These are phyloP conservation scores for Sanghuangporus baumii DNA, from an alignment of 1,284 basidiomycete genomes.

Conservation along the genomic window DNA sequence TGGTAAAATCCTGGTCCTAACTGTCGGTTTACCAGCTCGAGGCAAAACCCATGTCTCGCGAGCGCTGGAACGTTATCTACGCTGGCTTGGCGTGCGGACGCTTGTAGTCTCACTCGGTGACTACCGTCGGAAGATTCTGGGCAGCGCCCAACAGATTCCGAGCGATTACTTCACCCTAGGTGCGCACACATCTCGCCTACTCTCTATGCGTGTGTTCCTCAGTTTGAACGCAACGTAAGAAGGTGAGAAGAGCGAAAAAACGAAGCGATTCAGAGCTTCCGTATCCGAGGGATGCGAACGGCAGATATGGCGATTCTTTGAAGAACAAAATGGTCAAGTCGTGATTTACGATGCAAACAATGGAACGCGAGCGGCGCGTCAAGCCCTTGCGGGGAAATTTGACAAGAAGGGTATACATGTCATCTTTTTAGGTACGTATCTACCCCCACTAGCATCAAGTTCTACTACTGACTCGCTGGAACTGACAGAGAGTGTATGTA, in stretches of 20 bases:
- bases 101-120: constrained; percentile 93
- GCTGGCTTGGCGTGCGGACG: constrained; percentile 97
- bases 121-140: constrained; percentile 86
- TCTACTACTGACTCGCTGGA: constrained; percentile 5
- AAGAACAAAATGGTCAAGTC: constrained; percentile 78
- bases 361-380: constrained; percentile 65
- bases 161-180: constrained; percentile 88
- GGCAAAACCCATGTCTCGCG: constrained; percentile 97
- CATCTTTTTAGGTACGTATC: constrained; percentile 76
- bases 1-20: constrained; percentile 87
- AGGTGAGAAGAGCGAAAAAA: constrained; percentile 78
- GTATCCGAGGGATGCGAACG: constrained; percentile 83
- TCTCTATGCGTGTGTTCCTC: neutral
- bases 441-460: neutral
- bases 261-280: constrained; percentile 66
- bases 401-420: constrained; percentile 83
- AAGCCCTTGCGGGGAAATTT: constrained; percentile 79
- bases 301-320: constrained; percentile 87
- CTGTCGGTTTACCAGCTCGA: constrained; percentile 88
- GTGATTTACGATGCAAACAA: constrained; percentile 99
- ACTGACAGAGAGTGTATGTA: constrained; percentile 72
- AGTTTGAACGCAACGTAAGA: constrained; percentile 2
- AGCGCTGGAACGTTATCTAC: constrained; percentile 90
- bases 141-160: constrained; percentile 83
- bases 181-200: constrained; percentile 30